Percentiles rank a stretch among this genome's conserved stretches.
Evolutionary conservation across 139 green algal genomes (phyloP).

Genomic region (Auxenochlorella protothecoides): DNA sequence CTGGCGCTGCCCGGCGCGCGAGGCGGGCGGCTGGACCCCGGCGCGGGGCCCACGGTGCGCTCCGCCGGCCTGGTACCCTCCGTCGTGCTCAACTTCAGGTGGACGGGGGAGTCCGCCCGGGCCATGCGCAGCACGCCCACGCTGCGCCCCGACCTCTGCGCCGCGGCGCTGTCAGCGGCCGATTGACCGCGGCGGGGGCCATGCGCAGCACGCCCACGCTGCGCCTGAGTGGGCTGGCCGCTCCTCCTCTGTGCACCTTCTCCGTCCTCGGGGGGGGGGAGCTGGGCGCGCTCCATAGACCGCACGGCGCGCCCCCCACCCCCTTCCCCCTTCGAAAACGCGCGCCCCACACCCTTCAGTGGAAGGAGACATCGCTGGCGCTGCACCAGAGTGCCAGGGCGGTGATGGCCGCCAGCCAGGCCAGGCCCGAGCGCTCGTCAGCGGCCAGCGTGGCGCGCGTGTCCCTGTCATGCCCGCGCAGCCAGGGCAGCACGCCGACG

Average conservation of each 20-base stretch:
- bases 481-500: too few relatives aligned
- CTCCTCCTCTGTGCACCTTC: neutral
- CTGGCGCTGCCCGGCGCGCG: constrained; percentile 43
- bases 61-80: constrained; percentile 33
- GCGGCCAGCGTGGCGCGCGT: too few relatives aligned
- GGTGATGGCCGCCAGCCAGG: constrained; percentile 27
- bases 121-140: constrained; percentile 16
- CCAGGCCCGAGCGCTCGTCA: constrained; percentile 5
- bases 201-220: neutral
- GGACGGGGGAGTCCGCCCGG: constrained; percentile 12
- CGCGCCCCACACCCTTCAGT: too few relatives aligned
- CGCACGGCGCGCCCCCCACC: neutral
- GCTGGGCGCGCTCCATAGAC: constrained; percentile 20
- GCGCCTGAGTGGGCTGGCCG: neutral
- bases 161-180: neutral
- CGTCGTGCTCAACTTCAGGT: constrained; percentile 42
- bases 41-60: constrained; percentile 5
- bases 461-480: too few relatives aligned
- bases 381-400: constrained; percentile 20
- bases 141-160: constrained; percentile 15
- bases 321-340: too few relatives aligned
- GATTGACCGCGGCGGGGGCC: neutral
- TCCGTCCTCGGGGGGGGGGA: constrained; percentile 12
- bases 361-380: too few relatives aligned
- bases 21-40: neutral